Evolutionary conservation across 441 rosid species (phyloP).

Genomic region (Pelargonium citronellum): DNA sequence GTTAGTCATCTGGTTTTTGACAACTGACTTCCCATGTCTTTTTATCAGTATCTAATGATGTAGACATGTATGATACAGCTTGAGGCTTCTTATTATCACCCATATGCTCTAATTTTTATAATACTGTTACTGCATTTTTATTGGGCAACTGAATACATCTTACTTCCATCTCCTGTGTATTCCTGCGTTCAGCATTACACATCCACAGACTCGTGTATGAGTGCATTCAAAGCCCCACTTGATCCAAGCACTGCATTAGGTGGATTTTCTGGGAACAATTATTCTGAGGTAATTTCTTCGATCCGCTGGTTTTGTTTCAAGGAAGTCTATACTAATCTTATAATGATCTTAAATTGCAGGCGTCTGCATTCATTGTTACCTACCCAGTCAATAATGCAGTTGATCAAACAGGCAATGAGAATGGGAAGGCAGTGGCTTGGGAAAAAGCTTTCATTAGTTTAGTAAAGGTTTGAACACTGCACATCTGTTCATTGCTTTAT

Average conservation of each 20-base stretch:
- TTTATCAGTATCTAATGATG: background rate
- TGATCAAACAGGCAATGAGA: slow-evolving; percentile 44
- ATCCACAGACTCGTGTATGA: slow-evolving; percentile 53
- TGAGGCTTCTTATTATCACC: slow-evolving; percentile 16
- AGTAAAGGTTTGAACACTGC: slow-evolving; percentile 44
- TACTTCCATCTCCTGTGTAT: slow-evolving; percentile 20
- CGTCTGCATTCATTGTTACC: slow-evolving; percentile 63
- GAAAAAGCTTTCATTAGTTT: slow-evolving; percentile 61
- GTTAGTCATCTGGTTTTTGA: background rate
- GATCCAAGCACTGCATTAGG: slow-evolving; percentile 74
- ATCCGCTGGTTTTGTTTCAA: slow-evolving; percentile 21
- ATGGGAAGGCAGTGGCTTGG: slow-evolving; percentile 69
- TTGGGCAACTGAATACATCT: slow-evolving; percentile 6
- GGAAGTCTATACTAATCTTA: slow-evolving; percentile 20
- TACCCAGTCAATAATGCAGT: slow-evolving; percentile 66
- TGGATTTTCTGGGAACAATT: slow-evolving; percentile 59
- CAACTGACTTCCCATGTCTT: background rate
- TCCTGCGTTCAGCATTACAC: slow-evolving; percentile 56
- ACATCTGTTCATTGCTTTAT: slow-evolving; percentile 14
- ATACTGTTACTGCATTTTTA: slow-evolving; percentile 2
- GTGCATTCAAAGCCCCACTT: slow-evolving; percentile 71
- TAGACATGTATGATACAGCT: background rate
- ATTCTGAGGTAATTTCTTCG: slow-evolving; percentile 51
- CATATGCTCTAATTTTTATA: background rate
- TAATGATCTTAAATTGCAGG: slow-evolving; percentile 42